Conservation (phyloP, 495 filamentous ascomycete genomes). For the Aeminium ludgeri region DNA sequence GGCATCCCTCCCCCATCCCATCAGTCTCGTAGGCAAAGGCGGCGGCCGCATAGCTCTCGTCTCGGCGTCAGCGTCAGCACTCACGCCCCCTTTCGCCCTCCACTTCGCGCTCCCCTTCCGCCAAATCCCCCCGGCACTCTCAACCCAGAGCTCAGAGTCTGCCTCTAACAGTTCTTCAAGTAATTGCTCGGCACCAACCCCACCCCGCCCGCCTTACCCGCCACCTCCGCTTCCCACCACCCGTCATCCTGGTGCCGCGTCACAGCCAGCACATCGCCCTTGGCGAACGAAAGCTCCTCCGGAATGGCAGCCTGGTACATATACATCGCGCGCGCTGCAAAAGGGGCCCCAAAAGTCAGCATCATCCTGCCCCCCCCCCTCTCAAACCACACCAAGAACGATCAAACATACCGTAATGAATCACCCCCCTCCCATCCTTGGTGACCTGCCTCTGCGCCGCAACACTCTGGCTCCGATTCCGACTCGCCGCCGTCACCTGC, state of each 20-base stretch:
- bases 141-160: background rate
- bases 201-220: constrained; percentile 47
- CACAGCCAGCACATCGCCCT: constrained; percentile 85
- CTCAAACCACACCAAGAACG: too few species aligned
- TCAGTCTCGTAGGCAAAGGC: too few species aligned
- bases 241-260: constrained; percentile 89
- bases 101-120: too few species aligned
- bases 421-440: constrained; percentile 67
- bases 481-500: constrained; percentile 23
- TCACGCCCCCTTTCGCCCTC: constrained; percentile 15
- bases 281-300: constrained; percentile 82
- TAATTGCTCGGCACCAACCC: constrained; percentile 97
- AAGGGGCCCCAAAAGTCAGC: constrained; percentile 8
- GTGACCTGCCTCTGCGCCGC: constrained; percentile 60
- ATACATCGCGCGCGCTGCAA: constrained; percentile 75
- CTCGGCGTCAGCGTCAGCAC: too few species aligned
- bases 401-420: constrained; percentile 60
- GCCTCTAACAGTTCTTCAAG: constrained; percentile 48
- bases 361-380: too few species aligned
- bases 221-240: constrained; percentile 98
- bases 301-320: constrained; percentile 87
- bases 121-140: too few species aligned
- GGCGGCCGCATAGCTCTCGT: too few species aligned
- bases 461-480: constrained; percentile 66
- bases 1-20: too few species aligned